Conservation (phyloP, 2,329 filamentous ascomycete genomes). For the Aspergillus awamori region DNA sequence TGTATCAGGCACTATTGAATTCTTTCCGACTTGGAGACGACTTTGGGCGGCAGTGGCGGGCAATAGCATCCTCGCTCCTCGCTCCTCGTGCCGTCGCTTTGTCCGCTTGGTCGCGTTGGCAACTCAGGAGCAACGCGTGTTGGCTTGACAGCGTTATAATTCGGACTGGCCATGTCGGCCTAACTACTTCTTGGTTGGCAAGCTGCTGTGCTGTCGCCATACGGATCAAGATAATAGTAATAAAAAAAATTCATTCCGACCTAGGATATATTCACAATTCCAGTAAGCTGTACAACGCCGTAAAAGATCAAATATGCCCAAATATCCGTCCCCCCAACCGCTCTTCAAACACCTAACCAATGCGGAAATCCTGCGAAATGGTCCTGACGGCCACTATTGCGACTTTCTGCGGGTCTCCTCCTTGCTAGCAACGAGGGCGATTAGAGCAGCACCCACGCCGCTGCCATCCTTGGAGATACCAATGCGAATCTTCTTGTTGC, state of each 20-base stretch:
- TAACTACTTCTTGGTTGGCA: neutral
- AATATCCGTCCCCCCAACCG: constrained; percentile 4
- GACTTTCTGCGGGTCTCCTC: constrained; percentile 20
- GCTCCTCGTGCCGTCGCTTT: neutral
- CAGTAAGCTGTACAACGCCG: constrained; percentile 9
- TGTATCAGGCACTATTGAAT: neutral
- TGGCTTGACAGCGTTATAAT: neutral
- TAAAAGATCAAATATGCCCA: constrained; percentile 6
- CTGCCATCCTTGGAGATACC: constrained; percentile 97
- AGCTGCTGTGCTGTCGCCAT: neutral
- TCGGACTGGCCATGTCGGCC: neutral
- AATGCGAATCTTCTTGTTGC: constrained; percentile 85
- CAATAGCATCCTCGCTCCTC: neutral
- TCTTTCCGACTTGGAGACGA: neutral
- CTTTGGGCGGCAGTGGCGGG: neutral
- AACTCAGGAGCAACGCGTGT: neutral
- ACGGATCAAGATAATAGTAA: neutral
- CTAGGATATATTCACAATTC: constrained; percentile 9
- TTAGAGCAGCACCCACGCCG: constrained; percentile 91
- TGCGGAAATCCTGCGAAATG: neutral
- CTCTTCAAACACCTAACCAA: constrained; percentile 9
- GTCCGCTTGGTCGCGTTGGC: neutral
- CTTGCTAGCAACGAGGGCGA: constrained; percentile 80
- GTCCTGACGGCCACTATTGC: constrained; percentile 1
- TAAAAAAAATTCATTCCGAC: neutral